Evolutionary conservation across 148 eudicot genomes (phyloP), one percentile per base, ranked within the genome.

Genomic region (Camellia lanceoleosa): DNA sequence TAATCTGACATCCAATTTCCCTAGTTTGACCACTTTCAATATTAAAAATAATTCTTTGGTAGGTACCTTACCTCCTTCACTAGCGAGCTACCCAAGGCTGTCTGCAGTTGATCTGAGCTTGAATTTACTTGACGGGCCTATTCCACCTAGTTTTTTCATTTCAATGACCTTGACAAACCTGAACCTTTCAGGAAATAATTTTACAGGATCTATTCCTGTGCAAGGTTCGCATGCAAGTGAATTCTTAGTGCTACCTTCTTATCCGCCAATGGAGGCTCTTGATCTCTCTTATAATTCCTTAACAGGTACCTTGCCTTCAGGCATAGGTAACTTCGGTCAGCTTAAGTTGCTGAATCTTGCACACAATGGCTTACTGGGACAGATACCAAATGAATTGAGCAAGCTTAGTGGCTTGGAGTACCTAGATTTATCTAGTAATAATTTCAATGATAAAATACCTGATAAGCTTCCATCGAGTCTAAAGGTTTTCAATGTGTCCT

Each of bases 231-330:
- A 78, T 71, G 73, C 86, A 42, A 82, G 84, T 65, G 94, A 87
- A 68, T 79, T 90, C 13, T 80, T 95, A 67, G 87, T 83, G 74
- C 83, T 90, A 68, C 85, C 97, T 72, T 80, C 91, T 51, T 86
- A 77, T 83, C 92, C 95, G 23, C 89, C 82, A 11, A 84, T 96
- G 84, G 97, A 93, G 79, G 84, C 87, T 80, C 87, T 93, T 74
- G 99, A 96, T 87, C 97, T 96, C 78, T 96, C 99, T 46, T 80
- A 86, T 63, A 96, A 96, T 83, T 79, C 70, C 79, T 84, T 96
- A 79, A 79, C 82, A 46, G 99, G 92, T 15, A 78, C 68, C 79
- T 88, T 96, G 68, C 87, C 94, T 68, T 54, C 85, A 7, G 90
- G 82, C 16, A 87, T 93, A 42, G 92, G 91, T 62, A 83, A 86